phyloP scores from a whole-genome alignment of 192 early-diverging fungal species.

The Dimargaris verticillata region DNA sequence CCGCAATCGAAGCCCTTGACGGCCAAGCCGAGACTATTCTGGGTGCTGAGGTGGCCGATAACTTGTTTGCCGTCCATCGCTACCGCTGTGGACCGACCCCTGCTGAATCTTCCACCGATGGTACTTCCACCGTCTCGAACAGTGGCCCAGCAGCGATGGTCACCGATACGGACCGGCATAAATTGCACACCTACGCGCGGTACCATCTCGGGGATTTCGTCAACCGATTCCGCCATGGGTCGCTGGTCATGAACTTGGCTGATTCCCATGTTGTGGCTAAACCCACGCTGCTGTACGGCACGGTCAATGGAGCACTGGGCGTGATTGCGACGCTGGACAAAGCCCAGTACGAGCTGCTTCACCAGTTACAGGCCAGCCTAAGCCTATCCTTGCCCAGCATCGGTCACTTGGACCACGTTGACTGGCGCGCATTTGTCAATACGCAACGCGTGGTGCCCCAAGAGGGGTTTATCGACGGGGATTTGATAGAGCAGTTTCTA shows the following conservation, averaged over 20 bases:
- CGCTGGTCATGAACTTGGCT: conserved; percentile 55
- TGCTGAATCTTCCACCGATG: background rate
- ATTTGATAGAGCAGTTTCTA: conserved; percentile 73
- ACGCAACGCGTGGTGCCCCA: conserved; percentile 26
- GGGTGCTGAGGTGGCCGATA: conserved; percentile 35
- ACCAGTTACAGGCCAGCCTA: conserved; percentile 48
- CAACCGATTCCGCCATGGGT: conserved; percentile 62
- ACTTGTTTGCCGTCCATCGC: conserved; percentile 39
- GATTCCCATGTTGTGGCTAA: conserved; percentile 37
- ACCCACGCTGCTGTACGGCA: conserved; percentile 50
- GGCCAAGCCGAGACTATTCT: conserved; percentile 35
- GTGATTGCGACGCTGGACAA: conserved; percentile 49
- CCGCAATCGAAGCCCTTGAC: conserved; percentile 36
- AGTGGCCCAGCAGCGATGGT: too few relatives aligned
- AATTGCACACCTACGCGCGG: conserved; percentile 41
- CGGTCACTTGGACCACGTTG: conserved; percentile 41
- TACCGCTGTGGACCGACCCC: conserved; percentile 24
- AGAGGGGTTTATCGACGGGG: conserved; percentile 71
- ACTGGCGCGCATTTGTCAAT: conserved; percentile 48
- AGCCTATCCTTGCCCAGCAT: conserved; percentile 30
- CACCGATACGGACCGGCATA: conserved; percentile 21
- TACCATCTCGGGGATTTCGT: conserved; percentile 69
- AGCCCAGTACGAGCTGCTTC: conserved; percentile 35
- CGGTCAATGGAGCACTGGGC: conserved; percentile 67
- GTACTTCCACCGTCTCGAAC: background rate